These are phyloP conservation scores for Apiospora malaysiana DNA, from an alignment of 2,329 filamentous ascomycete genomes.

Conservation along the genomic window DNA sequence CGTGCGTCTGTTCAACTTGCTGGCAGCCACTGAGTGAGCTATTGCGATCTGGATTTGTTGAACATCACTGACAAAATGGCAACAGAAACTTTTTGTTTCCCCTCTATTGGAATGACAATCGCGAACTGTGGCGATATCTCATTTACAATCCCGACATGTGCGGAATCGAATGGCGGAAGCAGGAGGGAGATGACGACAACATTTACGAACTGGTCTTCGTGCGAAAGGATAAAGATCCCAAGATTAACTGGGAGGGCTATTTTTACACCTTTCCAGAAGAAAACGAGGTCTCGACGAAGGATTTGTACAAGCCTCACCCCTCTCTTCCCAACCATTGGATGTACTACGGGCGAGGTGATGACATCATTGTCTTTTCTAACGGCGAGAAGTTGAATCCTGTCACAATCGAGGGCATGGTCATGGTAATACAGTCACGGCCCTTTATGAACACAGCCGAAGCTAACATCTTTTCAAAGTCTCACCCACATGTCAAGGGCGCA, in stretches of 20 bases:
- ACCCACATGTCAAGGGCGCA: conserved; percentile 47
- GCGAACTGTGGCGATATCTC: conserved; percentile 50
- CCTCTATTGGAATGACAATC: conserved; percentile 40
- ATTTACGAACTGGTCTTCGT: conserved; percentile 40
- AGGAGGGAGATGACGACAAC: conserved; percentile 29
- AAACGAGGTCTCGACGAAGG: conserved; percentile 50
- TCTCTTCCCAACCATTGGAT: conserved; percentile 45
- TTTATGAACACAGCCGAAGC: too few species aligned
- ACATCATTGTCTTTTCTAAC: conserved; percentile 56
- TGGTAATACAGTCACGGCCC: neutral
- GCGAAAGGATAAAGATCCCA: conserved; percentile 29
- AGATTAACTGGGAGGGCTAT: conserved; percentile 35
- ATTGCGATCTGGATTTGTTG: too few species aligned
- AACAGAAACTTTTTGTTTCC: conserved; percentile 43
- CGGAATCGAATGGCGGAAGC: conserved; percentile 48
- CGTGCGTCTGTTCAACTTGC: conserved; percentile 42
- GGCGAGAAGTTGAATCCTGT: conserved; percentile 58
- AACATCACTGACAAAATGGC: conserved; percentile 26
- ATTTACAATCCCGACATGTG: conserved; percentile 47
- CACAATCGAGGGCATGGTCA: conserved; percentile 48
- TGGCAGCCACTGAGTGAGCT: conserved; percentile 50
- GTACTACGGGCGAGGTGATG: conserved; percentile 47
- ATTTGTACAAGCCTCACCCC: conserved; percentile 50
- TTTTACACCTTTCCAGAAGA: conserved; percentile 49
- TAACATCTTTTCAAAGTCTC: conserved; percentile 29